Conservation (phyloP, 306 rosid genomes). For the Casuarina equisetifolia region DNA sequence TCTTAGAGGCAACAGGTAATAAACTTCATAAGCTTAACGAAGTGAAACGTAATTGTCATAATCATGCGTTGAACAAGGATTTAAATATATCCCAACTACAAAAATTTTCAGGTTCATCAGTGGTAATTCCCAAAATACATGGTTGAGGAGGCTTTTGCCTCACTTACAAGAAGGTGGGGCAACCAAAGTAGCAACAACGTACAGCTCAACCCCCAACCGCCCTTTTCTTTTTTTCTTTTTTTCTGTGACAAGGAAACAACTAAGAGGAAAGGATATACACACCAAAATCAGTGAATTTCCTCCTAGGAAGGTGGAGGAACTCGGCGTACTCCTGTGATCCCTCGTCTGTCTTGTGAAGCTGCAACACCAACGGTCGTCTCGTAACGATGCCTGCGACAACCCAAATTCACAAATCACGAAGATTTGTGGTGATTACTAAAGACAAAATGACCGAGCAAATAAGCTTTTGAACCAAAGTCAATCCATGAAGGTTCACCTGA, state of each 20-base stretch:
- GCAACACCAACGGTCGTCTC: slow-evolving; percentile 92
- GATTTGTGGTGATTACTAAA: neutral
- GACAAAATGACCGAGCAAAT: neutral
- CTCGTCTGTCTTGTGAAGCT: slow-evolving; percentile 82
- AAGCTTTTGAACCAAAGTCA: neutral
- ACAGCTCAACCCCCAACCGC: no score
- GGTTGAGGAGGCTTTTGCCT: neutral
- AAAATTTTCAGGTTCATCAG: neutral
- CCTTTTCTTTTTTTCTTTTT: no score
- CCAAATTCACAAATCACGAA: neutral
- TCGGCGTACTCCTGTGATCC: slow-evolving; percentile 83
- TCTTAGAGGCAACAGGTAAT: neutral
- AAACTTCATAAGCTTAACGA: neutral
- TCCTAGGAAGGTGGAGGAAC: slow-evolving; percentile 86
- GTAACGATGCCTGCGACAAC: slow-evolving; percentile 82
- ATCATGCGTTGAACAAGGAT: neutral
- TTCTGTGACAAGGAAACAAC: neutral
- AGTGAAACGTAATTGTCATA: neutral
- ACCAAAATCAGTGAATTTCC: slow-evolving; percentile 75
- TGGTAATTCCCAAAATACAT: neutral
- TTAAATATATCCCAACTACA: neutral
- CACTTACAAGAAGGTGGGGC: neutral
- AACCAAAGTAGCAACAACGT: neutral
- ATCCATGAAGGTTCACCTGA: slow-evolving; percentile 53
- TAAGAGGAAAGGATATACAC: slow-evolving; percentile 14